A percentile compares a stretch with the other conserved stretches of the same genome.
phyloP scores from a whole-genome alignment of 371 early-diverging fungal genomes.

The Apophysomyces sp. region DNA sequence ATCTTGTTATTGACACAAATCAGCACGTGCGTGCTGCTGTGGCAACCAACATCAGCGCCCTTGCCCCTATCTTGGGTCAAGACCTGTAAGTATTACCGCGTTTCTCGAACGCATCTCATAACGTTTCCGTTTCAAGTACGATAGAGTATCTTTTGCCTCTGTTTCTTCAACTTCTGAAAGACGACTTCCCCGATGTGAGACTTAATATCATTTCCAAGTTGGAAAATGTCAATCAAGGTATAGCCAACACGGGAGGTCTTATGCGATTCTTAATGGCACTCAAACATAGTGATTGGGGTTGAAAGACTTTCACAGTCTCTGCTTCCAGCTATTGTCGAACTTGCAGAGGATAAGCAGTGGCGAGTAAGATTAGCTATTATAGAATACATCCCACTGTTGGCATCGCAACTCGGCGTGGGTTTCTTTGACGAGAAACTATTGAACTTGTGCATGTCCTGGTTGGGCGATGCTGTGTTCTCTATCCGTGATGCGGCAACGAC shows the following conservation, averaged over 20 bases:
- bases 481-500: slow-evolving; percentile 96
- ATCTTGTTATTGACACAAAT: slow-evolving; percentile 91
- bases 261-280: neutral
- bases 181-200: slow-evolving; percentile 95
- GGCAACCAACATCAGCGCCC: slow-evolving; percentile 91
- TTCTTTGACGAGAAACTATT: slow-evolving; percentile 97
- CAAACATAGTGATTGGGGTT: slow-evolving; percentile 87
- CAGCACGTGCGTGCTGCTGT: slow-evolving; percentile 96
- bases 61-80: slow-evolving; percentile 94
- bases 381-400: slow-evolving; percentile 95
- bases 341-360: slow-evolving; percentile 99
- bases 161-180: slow-evolving; percentile 94
- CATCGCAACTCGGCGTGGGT: slow-evolving; percentile 90
- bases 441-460: slow-evolving; percentile 94
- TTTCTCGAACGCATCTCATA: neutral
- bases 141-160: slow-evolving; percentile 93
- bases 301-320: slow-evolving; percentile 95
- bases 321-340: slow-evolving; percentile 95
- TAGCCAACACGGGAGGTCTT: neutral
- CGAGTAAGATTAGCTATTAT: slow-evolving; percentile 97
- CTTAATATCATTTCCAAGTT: slow-evolving; percentile 97
- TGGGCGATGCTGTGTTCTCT: slow-evolving; percentile 94
- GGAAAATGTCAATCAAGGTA: slow-evolving; percentile 88
- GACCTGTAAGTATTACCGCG: slow-evolving; percentile 61
- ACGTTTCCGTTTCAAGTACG: slow-evolving; percentile 49